A percentile compares a stretch with the other conserved stretches of the same genome.
Evolutionary conservation across 1,284 basidiomycete genomes (phyloP).

Genomic region (Cryptococcus wingfieldii): DNA sequence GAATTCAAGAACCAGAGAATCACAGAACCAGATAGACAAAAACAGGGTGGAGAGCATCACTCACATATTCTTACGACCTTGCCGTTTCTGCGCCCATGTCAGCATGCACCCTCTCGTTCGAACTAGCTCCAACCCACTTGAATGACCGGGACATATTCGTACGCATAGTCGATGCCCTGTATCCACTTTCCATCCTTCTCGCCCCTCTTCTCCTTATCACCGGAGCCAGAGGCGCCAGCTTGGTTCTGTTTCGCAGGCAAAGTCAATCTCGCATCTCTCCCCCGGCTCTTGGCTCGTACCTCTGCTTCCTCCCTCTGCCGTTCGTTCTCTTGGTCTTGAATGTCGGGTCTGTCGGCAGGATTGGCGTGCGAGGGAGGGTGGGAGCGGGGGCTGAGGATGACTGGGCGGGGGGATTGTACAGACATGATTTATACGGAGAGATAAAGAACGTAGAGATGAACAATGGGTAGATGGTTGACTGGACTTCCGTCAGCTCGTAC

Average conservation of each 20-base stretch:
- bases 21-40: background rate
- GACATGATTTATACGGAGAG: background rate
- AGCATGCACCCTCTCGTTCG: background rate
- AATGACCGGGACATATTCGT: constrained; percentile 43
- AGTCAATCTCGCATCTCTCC: background rate
- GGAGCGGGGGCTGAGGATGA: background rate
- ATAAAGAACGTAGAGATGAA: too few species aligned
- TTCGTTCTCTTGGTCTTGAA: background rate
- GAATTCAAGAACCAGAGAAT: constrained; percentile 1
- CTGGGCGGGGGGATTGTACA: background rate
- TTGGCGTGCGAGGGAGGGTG: background rate
- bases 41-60: constrained; percentile 7
- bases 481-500: too few species aligned
- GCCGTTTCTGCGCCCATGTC: constrained; percentile 13
- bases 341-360: background rate
- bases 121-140: constrained; percentile 32
- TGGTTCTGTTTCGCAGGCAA: background rate
- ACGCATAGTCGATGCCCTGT: constrained; percentile 39
- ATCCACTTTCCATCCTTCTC: constrained; percentile 17
- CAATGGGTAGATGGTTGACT: too few species aligned
- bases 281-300: background rate
- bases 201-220: background rate
- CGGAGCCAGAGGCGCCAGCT: background rate
- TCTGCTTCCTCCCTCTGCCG: background rate
- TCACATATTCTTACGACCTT: constrained; percentile 36